Evolutionary conservation across 202 grass and related monocot species (phyloP).

Genomic region (Dendrocalamus latiflorus): DNA sequence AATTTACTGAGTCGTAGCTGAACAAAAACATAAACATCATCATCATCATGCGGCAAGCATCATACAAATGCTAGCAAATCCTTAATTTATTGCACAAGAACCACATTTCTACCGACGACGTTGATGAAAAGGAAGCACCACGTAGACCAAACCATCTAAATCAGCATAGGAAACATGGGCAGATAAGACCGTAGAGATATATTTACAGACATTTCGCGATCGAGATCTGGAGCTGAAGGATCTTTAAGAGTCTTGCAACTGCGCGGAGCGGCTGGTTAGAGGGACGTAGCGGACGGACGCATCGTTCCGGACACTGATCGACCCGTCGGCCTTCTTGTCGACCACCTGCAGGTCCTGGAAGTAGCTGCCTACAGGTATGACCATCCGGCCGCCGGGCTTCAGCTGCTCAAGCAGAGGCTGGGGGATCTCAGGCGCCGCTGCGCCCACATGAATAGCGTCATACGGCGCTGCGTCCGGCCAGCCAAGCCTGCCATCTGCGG

Average conservation of each 20-base stretch:
- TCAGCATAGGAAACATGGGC: neutral
- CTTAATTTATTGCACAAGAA: neutral
- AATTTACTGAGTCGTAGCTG: neutral
- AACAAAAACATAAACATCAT: neutral
- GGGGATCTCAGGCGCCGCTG: slow-evolving; percentile 67
- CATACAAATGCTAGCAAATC: neutral
- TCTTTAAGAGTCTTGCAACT: slow-evolving; percentile 42
- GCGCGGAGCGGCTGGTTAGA: slow-evolving; percentile 60
- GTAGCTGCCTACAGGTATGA: slow-evolving; percentile 70
- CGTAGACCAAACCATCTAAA: neutral
- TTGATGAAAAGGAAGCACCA: neutral
- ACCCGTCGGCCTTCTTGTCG: slow-evolving; percentile 70
- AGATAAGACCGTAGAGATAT: neutral
- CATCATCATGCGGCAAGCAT: neutral
- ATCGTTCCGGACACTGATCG: slow-evolving; percentile 29
- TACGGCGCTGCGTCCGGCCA: slow-evolving; percentile 62
- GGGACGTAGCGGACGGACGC: slow-evolving; percentile 71
- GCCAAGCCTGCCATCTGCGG: slow-evolving; percentile 73
- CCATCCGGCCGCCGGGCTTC: slow-evolving; percentile 81
- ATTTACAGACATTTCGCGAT: neutral
- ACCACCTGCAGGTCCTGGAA: slow-evolving; percentile 77
- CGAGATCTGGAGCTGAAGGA: neutral
- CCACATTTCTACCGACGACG: neutral
- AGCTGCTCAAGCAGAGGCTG: slow-evolving; percentile 69
- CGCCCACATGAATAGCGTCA: slow-evolving; percentile 75